Percentiles rank a stretch among this genome's conserved stretches.
phyloP scores from a whole-genome alignment of 2,329 filamentous ascomycete genomes.

The Cercospora sp. region DNA sequence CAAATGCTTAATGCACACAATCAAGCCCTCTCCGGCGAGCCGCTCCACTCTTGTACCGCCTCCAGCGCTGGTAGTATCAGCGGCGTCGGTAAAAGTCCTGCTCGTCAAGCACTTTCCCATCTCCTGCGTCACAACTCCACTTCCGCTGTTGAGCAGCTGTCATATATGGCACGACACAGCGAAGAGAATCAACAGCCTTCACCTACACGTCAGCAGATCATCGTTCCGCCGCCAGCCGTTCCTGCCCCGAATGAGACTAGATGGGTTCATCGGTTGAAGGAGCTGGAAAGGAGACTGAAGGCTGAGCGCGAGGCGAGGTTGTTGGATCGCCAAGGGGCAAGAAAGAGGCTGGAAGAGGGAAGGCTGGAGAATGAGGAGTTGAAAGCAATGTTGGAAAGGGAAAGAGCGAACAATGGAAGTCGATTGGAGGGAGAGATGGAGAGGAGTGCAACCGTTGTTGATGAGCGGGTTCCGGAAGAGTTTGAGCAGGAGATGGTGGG shows the following conservation, averaged over 20 bases:
- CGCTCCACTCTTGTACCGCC: constrained; percentile 26
- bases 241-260: constrained; percentile 62
- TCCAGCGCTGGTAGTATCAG: constrained; percentile 24
- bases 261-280: constrained; percentile 81
- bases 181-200: constrained; percentile 17
- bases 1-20: constrained; percentile 37
- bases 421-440: background rate
- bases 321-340: constrained; percentile 78
- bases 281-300: constrained; percentile 85
- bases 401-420: constrained; percentile 8
- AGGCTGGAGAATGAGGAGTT: constrained; percentile 72
- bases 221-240: constrained; percentile 38
- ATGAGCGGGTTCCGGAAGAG: background rate
- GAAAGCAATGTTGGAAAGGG: constrained; percentile 62
- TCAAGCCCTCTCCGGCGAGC: constrained; percentile 21
- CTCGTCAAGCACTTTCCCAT: constrained; percentile 49
- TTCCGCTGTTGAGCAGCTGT: constrained; percentile 50
- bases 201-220: constrained; percentile 50
- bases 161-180: constrained; percentile 10
- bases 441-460: background rate
- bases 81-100: constrained; percentile 31
- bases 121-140: constrained; percentile 58
- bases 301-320: constrained; percentile 83
- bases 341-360: constrained; percentile 76
- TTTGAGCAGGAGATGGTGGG: background rate